Evolutionary conservation across 768 basidiomycete genomes (phyloP).

Genomic region (Termitomyces titanicus): DNA sequence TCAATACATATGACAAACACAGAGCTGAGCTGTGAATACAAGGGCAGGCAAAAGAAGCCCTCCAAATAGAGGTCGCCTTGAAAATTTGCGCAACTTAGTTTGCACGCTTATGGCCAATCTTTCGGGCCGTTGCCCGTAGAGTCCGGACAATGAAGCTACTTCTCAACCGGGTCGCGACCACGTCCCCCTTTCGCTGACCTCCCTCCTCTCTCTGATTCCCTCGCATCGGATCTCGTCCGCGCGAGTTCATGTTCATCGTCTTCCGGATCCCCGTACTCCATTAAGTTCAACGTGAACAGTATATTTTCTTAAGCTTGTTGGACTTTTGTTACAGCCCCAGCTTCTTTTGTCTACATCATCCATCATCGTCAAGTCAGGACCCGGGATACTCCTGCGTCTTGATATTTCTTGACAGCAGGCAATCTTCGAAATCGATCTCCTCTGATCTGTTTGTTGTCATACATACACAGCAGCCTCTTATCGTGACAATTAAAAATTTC

Average conservation of each 20-base stretch:
- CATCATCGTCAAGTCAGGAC: conserved; percentile 7
- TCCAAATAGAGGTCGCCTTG: not conserved
- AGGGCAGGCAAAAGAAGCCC: not conserved
- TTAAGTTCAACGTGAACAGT: not conserved
- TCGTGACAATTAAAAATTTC: not conserved
- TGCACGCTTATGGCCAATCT: not conserved
- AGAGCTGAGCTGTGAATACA: not conserved
- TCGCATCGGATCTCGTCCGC: conserved; percentile 7
- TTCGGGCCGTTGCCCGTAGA: conserved; percentile 1
- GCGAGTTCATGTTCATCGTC: not conserved
- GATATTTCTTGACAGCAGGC: not conserved
- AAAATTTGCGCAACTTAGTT: too few species aligned
- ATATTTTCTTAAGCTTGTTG: not conserved
- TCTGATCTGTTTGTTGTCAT: not conserved
- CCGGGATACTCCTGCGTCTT: conserved; percentile 10
- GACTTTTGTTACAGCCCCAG: not conserved
- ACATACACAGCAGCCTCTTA: not conserved
- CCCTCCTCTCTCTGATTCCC: not conserved
- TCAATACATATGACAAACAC: too few species aligned
- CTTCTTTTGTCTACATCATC: conserved; percentile 11
- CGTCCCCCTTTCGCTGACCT: not conserved
- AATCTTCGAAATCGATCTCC: not conserved
- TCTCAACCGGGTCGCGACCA: not conserved
- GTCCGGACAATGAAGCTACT: not conserved
- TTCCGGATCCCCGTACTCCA: not conserved